A percentile compares a stretch with the other conserved stretches of the same genome.
phyloP scores from a whole-genome alignment of 2,329 filamentous ascomycete species.

The Stagonosporopsis tanaceti region DNA sequence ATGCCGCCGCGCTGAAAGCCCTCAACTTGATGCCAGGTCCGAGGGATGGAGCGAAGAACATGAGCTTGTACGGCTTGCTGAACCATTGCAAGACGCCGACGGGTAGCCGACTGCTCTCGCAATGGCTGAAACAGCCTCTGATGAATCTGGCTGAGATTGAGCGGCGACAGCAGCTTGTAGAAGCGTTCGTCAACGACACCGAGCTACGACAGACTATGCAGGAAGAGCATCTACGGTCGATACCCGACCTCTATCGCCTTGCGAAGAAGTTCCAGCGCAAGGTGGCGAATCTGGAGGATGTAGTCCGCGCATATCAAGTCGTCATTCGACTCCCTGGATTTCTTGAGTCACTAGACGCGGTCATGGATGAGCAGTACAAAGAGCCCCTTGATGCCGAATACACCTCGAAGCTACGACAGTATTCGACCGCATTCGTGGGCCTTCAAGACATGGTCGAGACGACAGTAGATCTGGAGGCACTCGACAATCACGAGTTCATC shows the following conservation, averaged over 20 bases:
- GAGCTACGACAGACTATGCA: slow-evolving; percentile 95
- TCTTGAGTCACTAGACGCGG: slow-evolving; percentile 83
- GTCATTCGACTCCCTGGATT: slow-evolving; percentile 91
- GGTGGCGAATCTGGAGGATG: slow-evolving; percentile 91
- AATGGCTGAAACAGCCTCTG: slow-evolving; percentile 97
- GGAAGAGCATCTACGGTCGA: slow-evolving; percentile 90
- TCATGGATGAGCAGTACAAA: slow-evolving; percentile 95
- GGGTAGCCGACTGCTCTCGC: slow-evolving; percentile 85
- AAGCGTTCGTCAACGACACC: slow-evolving; percentile 92
- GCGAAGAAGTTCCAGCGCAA: slow-evolving; percentile 95
- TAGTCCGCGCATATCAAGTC: slow-evolving; percentile 94
- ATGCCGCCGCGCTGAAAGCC: slow-evolving; percentile 91
- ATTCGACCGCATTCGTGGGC: slow-evolving; percentile 80
- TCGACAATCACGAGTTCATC: slow-evolving; percentile 97
- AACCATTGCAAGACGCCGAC: slow-evolving; percentile 98
- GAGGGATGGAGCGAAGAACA: slow-evolving; percentile 92
- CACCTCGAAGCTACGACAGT: slow-evolving; percentile 77
- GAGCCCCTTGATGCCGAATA: slow-evolving; percentile 87
- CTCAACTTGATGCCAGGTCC: slow-evolving; percentile 97
- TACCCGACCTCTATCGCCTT: slow-evolving; percentile 91
- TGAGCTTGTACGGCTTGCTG: slow-evolving; percentile 92
- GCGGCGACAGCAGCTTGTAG: slow-evolving; percentile 89
- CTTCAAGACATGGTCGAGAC: slow-evolving; percentile 98
- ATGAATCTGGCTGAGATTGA: slow-evolving; percentile 92
- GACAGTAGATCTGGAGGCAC: slow-evolving; percentile 91